Base-by-base conservation (phyloP, 495 filamentous ascomycete genomes). In the Hypoxylon intermedium region DNA sequence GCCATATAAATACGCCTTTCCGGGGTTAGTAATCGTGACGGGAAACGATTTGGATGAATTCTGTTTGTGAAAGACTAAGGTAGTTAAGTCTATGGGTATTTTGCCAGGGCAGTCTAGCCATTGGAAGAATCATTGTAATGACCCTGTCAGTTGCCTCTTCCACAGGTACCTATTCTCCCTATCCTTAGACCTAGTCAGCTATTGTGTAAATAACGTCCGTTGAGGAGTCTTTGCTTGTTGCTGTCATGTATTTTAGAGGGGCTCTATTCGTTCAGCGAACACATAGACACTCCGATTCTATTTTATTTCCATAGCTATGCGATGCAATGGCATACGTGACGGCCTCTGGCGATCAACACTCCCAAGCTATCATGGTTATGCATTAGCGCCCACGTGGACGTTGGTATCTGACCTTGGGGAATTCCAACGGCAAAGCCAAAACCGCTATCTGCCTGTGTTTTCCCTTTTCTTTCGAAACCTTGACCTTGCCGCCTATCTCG, bases 351-450 rank as follows among this genome's bases (percentile, higher is more conserved):
- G n/a, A n/a, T n/a, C n/a, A n/a, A n/a, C n/a, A n/a, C n/a, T n/a
- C n/a, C n/a, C n/a, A n/a, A n/a, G n/a, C n/a, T n/a, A n/a, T n/a
- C n/a, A n/a, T n/a, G n/a, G n/a, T n/a, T n/a, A n/a, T n/a, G n/a
- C 1, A 55, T 62, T 47, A 64, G 20, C 67, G 63, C 16, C 59
- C 48, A 11, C 44, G 48, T 13, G 58, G 58, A 20, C 65, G 60
- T 47, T 67, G 58, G 20, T 70, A 70, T 55, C 61, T 59, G 48
- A 66, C 58, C 46, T 70, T 70, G 11, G 94, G 94, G 68, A 98
- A 97, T 52, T 87, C 82, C 52, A 97, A 75, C 1, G 95, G 95
- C 47, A 97, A 65, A 58, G 79, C 86, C 60, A 98, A 77, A 52
- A 83, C 81, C 12, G 90, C 93, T 40, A 83, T 80, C 51, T 87